Evolutionary conservation across 2,329 filamentous ascomycete species (phyloP).

Genomic region (Hymenoscyphus infarciens): DNA sequence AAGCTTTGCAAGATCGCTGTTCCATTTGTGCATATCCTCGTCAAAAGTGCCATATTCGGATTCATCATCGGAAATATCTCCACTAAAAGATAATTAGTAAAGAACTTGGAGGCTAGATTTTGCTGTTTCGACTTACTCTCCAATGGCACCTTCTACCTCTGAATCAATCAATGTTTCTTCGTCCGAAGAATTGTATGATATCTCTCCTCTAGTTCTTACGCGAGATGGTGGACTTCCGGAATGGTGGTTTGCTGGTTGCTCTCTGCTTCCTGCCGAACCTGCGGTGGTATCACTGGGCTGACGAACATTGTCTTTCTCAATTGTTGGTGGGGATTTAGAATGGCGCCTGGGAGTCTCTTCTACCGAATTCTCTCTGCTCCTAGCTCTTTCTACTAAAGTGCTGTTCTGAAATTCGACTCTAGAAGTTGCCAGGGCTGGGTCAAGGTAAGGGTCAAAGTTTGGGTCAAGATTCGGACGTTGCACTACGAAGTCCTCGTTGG

Average conservation of each 20-base stretch:
- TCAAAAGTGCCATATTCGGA: conserved; percentile 42
- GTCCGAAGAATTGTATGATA: conserved; percentile 3
- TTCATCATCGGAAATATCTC: conserved; percentile 36
- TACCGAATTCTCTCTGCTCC: conserved; percentile 3
- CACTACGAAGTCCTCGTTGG: neutral
- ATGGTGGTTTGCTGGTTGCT: neutral
- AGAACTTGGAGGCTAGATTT: neutral
- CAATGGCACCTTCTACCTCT: neutral
- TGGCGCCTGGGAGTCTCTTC: neutral
- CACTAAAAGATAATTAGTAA: neutral
- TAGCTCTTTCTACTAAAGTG: neutral
- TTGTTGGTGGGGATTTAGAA: neutral
- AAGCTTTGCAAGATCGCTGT: conserved; percentile 28
- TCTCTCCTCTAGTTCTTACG: neutral
- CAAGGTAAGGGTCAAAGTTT: neutral
- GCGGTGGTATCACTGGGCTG: neutral
- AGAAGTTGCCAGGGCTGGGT: neutral
- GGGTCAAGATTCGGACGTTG: neutral
- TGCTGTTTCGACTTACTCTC: conserved; percentile 8
- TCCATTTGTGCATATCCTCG: conserved; percentile 39
- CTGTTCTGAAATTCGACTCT: neutral
- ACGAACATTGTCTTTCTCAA: neutral
- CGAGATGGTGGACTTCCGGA: neutral
- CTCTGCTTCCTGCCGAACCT: neutral
- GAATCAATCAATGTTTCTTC: neutral